Evolutionary conservation across 2,329 filamentous ascomycete genomes (phyloP).

Genomic region (Diplodia sapinea): DNA sequence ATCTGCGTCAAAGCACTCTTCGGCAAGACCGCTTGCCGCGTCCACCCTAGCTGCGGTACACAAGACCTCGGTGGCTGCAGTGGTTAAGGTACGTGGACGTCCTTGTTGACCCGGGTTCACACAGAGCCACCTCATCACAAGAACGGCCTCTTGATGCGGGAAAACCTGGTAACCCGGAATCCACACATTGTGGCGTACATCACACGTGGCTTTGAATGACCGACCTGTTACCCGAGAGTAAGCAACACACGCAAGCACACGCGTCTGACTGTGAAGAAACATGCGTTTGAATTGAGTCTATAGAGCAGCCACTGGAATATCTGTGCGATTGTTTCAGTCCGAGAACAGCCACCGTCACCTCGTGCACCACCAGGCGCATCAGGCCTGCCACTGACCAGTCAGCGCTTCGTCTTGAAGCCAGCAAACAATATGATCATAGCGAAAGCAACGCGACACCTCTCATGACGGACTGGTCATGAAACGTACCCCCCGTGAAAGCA

Average conservation of each 20-base stretch:
- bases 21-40: neutral
- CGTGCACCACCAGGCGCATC: conserved; percentile 17
- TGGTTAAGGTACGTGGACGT: conserved; percentile 1
- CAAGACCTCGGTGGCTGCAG: conserved; percentile 19
- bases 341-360: conserved; percentile 6
- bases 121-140: conserved; percentile 21
- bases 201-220: conserved; percentile 9
- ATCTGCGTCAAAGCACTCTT: neutral
- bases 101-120: conserved; percentile 12
- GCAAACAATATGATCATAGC: neutral
- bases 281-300: conserved; percentile 20
- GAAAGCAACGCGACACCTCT: neutral
- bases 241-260: conserved; percentile 12
- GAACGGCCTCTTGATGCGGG: neutral
- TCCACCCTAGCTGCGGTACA: neutral
- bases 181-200: neutral
- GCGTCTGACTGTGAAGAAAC: conserved; percentile 21
- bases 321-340: conserved; percentile 12
- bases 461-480: neutral
- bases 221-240: neutral
- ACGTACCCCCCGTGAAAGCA: neutral
- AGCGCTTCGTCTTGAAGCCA: neutral
- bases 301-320: conserved; percentile 18
- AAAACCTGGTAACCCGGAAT: neutral
- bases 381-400: neutral